Evolutionary conservation across 192 early-diverging fungal species (phyloP).

Genomic region (Linderina pennispora): DNA sequence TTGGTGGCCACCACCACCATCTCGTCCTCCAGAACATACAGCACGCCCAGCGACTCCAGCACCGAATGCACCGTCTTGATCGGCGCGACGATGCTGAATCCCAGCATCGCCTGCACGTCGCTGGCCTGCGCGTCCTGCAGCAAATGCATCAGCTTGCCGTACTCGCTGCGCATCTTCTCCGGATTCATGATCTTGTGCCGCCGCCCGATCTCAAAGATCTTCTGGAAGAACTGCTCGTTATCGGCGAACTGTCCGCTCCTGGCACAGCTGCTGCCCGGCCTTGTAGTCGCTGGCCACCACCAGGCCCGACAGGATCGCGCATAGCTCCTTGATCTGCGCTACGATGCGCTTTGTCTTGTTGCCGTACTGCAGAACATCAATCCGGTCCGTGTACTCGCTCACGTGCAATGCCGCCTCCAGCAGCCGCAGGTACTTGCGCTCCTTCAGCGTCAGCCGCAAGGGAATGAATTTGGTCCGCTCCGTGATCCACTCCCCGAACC

Average conservation of each 20-base stretch:
- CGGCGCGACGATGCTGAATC: slow-evolving; percentile 71
- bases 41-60: slow-evolving; percentile 58
- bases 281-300: slow-evolving; percentile 78
- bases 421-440: slow-evolving; percentile 90
- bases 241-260: slow-evolving; percentile 60
- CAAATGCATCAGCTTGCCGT: slow-evolving; percentile 95
- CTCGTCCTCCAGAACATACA: slow-evolving; percentile 74
- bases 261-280: slow-evolving; percentile 73
- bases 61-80: slow-evolving; percentile 88
- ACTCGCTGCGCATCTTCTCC: slow-evolving; percentile 93
- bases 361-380: slow-evolving; percentile 72
- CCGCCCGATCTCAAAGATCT: slow-evolving; percentile 61
- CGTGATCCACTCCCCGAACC: slow-evolving; percentile 74
- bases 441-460: slow-evolving; percentile 78
- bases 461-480: slow-evolving; percentile 93
- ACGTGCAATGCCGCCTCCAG: slow-evolving; percentile 93
- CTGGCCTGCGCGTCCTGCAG: slow-evolving; percentile 69
- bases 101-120: slow-evolving; percentile 72
- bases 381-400: slow-evolving; percentile 81
- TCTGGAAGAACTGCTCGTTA: slow-evolving; percentile 75
- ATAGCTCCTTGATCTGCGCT: slow-evolving; percentile 92
- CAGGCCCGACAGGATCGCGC: slow-evolving; percentile 89
- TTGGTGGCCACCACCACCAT: slow-evolving; percentile 58
- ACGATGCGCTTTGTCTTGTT: slow-evolving; percentile 88
- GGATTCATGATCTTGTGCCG: slow-evolving; percentile 92